These are phyloP conservation scores for Cryptosporidium tyzzeri DNA, from an alignment of 169 alveolate genomes.

Conservation along the genomic window DNA sequence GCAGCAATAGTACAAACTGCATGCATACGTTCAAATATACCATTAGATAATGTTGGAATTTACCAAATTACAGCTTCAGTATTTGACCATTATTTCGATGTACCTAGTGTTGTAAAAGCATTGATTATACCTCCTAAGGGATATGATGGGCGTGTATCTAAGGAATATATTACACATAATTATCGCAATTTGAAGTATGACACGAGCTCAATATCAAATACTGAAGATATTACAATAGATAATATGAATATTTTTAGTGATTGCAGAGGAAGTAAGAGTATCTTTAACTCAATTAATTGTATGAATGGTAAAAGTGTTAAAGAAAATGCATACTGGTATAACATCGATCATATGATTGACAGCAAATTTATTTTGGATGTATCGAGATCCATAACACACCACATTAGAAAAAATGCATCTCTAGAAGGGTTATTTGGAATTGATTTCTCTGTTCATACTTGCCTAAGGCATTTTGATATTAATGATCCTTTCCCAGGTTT, in stretches of 20 bases:
- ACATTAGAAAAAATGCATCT: constrained; percentile 69
- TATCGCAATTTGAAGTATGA: constrained; percentile 71
- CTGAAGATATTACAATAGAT: constrained; percentile 43
- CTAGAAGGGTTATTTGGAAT: constrained; percentile 67
- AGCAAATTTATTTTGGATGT: constrained; percentile 72
- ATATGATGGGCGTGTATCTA: constrained; percentile 76
- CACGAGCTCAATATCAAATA: constrained; percentile 66
- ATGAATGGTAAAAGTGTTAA: constrained; percentile 28
- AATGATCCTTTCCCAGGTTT: constrained; percentile 76
- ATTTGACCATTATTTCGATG: constrained; percentile 75
- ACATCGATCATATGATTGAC: constrained; percentile 54
- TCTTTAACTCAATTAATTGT: constrained; percentile 30
- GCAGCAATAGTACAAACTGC: constrained; percentile 76
- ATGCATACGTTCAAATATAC: constrained; percentile 64
- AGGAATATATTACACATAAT: constrained; percentile 58
- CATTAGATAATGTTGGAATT: constrained; percentile 73
- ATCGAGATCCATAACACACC: constrained; percentile 66
- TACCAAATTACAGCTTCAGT: constrained; percentile 75
- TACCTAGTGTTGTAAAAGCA: constrained; percentile 64
- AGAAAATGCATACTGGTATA: constrained; percentile 73
- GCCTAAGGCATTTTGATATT: constrained; percentile 68
- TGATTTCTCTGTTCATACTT: constrained; percentile 70
- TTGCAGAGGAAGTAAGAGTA: constrained; percentile 25
- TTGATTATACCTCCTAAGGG: constrained; percentile 73
- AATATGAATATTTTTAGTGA: constrained; percentile 52